Percentiles rank a stretch among this genome's conserved stretches.
These are phyloP conservation scores for Amborella trichopoda DNA, from an alignment of 164 flowering plant genomes.

Conservation along the genomic window DNA sequence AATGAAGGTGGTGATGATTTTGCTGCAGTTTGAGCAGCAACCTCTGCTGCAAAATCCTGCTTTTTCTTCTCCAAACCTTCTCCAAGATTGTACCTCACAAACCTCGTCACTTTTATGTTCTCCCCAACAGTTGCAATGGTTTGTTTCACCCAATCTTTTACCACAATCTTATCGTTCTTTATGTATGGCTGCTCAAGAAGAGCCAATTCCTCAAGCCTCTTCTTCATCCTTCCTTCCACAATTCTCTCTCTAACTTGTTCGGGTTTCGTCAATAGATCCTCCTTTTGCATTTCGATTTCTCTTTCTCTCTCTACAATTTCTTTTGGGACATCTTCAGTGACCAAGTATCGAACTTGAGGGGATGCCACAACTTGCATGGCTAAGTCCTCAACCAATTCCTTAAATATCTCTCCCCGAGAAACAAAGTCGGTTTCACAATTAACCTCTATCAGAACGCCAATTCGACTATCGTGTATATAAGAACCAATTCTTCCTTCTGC, in stretches of 20 bases:
- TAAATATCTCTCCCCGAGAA: conserved; percentile 91
- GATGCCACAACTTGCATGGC: conserved; percentile 99
- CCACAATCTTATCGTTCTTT: conserved; percentile 71
- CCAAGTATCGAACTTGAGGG: conserved; percentile 80
- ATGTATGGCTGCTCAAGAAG: conserved; percentile 90
- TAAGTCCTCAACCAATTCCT: conserved; percentile 91
- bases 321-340: conserved; percentile 64
- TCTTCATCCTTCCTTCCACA: conserved; percentile 75
- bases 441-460: conserved; percentile 88
- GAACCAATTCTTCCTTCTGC: conserved; percentile 97
- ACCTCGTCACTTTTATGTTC: conserved; percentile 89
- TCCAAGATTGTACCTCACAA: conserved; percentile 77
- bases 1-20: conserved; percentile 29
- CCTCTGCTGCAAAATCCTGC: conserved; percentile 98
- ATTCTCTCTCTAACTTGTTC: conserved; percentile 83
- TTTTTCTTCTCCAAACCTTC: conserved; percentile 95
- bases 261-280: conserved; percentile 78
- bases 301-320: conserved; percentile 72
- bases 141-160: conserved; percentile 87
- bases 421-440: conserved; percentile 99
- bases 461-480: conserved; percentile 85
- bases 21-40: conserved; percentile 93
- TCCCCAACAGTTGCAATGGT: conserved; percentile 95
- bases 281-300: conserved; percentile 92
- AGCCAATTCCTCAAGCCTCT: conserved; percentile 84